These are phyloP conservation scores for Saccharata proteae DNA, from an alignment of 2,329 filamentous ascomycete species.

Conservation along the genomic window DNA sequence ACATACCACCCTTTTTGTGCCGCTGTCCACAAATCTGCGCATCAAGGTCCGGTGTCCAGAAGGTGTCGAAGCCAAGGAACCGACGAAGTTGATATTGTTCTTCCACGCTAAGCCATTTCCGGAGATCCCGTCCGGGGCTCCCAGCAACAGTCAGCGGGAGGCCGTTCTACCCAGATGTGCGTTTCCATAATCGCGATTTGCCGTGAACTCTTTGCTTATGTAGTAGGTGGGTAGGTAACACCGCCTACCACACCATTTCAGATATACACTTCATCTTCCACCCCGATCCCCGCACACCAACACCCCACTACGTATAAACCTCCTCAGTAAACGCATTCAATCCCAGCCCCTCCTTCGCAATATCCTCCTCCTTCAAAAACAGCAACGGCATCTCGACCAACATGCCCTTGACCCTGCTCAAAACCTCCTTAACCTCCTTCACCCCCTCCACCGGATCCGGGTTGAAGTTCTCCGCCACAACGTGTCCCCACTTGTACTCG, in stretches of 20 bases:
- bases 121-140: background rate
- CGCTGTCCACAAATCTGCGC: no score
- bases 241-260: no score
- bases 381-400: slow-evolving; percentile 77
- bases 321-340: slow-evolving; percentile 37
- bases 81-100: slow-evolving; percentile 1
- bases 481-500: slow-evolving; percentile 74
- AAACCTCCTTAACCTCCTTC: slow-evolving; percentile 50
- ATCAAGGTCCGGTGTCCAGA: no score
- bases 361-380: slow-evolving; percentile 75
- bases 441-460: slow-evolving; percentile 29
- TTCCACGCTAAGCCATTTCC: background rate
- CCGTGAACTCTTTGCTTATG: no score
- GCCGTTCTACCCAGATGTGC: background rate
- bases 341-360: slow-evolving; percentile 68
- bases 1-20: no score
- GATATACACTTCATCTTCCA: no score
- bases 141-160: background rate
- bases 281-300: no score
- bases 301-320: slow-evolving; percentile 31
- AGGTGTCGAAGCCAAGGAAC: no score
- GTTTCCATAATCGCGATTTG: background rate
- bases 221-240: no score
- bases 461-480: slow-evolving; percentile 46
- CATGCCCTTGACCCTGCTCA: slow-evolving; percentile 52